phyloP scores from a whole-genome alignment of 2,329 filamentous ascomycete genomes.

The Colletotrichum truncatum region DNA sequence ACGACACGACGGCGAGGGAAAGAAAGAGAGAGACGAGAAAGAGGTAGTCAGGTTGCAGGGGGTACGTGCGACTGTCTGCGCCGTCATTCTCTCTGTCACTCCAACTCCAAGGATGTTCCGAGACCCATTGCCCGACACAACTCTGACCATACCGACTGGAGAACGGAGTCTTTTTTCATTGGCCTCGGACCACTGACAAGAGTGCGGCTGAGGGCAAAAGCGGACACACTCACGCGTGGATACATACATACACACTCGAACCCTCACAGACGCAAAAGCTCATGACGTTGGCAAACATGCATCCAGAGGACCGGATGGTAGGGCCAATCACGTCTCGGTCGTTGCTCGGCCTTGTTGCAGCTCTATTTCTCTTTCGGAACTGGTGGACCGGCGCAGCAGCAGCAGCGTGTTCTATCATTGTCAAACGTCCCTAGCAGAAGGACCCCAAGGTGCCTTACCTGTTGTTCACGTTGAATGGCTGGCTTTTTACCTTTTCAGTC shows the following conservation, averaged over 20 bases:
- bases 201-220: slow-evolving; percentile 21
- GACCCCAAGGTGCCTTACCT: slow-evolving; percentile 2
- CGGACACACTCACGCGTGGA: not conserved
- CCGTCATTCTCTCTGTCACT: not conserved
- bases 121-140: slow-evolving; percentile 12
- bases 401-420: not conserved
- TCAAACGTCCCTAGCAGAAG: not conserved
- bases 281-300: slow-evolving; percentile 20
- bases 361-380: slow-evolving; percentile 20
- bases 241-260: not conserved
- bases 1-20: not conserved
- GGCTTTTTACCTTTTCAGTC: slow-evolving; percentile 6
- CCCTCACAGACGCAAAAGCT: not conserved
- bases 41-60: slow-evolving; percentile 11
- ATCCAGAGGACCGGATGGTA: not conserved
- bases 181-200: slow-evolving; percentile 8
- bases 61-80: not conserved
- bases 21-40: not conserved
- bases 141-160: slow-evolving; percentile 12
- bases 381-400: slow-evolving; percentile 14
- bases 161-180: not conserved
- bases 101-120: not conserved
- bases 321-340: slow-evolving; percentile 13
- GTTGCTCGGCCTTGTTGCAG: slow-evolving; percentile 13
- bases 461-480: not conserved